Conservation (phyloP, 352 stramenopile species). For the Halophytophthora batemanensis region DNA sequence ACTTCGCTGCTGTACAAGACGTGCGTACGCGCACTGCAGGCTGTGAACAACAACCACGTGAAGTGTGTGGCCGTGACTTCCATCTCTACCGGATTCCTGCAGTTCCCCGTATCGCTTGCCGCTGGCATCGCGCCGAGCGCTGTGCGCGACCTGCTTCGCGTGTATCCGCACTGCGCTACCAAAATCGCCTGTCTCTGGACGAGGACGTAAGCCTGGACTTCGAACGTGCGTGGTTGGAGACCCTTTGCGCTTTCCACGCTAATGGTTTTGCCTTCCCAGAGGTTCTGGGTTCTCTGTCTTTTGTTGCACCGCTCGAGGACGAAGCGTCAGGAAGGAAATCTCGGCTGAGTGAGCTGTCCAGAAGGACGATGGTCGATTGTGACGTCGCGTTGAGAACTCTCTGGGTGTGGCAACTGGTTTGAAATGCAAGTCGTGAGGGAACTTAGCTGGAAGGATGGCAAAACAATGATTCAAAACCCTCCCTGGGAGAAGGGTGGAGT, state of each 20-base stretch:
- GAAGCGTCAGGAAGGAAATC: too few relatives aligned
- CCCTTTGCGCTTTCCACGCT: slow-evolving; percentile 13
- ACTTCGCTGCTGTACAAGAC: slow-evolving; percentile 42
- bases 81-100: slow-evolving; percentile 45
- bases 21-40: slow-evolving; percentile 45
- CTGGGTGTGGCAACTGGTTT: too few relatives aligned
- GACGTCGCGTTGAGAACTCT: too few relatives aligned
- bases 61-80: slow-evolving; percentile 47
- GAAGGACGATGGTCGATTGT: not conserved
- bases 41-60: slow-evolving; percentile 28
- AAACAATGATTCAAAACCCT: too few relatives aligned
- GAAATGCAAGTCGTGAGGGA: too few relatives aligned
- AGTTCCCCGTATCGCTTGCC: slow-evolving; percentile 33
- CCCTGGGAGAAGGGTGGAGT: too few relatives aligned
- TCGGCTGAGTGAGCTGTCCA: slow-evolving; percentile 1
- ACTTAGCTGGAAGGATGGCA: too few relatives aligned
- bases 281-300: slow-evolving; percentile 11
- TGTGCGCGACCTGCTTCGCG: slow-evolving; percentile 42
- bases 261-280: slow-evolving; percentile 8
- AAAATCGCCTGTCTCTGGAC: slow-evolving; percentile 51
- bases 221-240: slow-evolving; percentile 12
- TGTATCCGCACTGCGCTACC: slow-evolving; percentile 26
- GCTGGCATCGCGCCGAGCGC: slow-evolving; percentile 35
- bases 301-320: not conserved
- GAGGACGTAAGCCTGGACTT: slow-evolving; percentile 35